phyloP scores from a whole-genome alignment of 108 stramenopile genomes.

The Cyclotella baltica region DNA sequence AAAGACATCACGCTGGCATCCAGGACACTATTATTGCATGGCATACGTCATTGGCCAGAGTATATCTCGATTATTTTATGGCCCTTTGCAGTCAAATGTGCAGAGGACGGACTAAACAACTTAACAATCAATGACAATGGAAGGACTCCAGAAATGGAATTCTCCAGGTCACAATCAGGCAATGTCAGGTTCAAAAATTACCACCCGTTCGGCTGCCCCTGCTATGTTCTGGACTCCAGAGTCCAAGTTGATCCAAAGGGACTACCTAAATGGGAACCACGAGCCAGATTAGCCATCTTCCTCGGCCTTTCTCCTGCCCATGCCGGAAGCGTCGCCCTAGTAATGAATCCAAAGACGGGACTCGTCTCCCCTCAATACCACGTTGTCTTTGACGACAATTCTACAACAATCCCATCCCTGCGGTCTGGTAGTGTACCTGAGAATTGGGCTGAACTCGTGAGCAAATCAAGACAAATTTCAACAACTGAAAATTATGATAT shows the following conservation, averaged over 20 bases:
- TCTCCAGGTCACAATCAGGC: background rate
- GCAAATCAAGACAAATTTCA: slow-evolving; percentile 5
- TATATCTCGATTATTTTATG: slow-evolving; percentile 24
- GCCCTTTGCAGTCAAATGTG: slow-evolving; percentile 31
- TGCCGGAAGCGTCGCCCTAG: slow-evolving; percentile 38
- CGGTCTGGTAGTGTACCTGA: slow-evolving; percentile 15
- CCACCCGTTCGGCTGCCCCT: slow-evolving; percentile 25
- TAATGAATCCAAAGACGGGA: slow-evolving; percentile 43
- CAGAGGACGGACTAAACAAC: slow-evolving; percentile 16
- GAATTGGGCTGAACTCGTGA: slow-evolving; percentile 25
- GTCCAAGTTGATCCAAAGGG: slow-evolving; percentile 10
- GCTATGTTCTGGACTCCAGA: slow-evolving; percentile 18
- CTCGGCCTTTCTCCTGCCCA: slow-evolving; percentile 41
- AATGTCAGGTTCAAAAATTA: slow-evolving; percentile 3
- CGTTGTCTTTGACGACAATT: slow-evolving; percentile 26
- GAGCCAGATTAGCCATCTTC: slow-evolving; percentile 31
- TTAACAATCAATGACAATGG: background rate
- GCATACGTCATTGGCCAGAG: slow-evolving; percentile 18
- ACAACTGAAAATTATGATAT: slow-evolving; percentile 17
- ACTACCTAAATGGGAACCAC: slow-evolving; percentile 38
- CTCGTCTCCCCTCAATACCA: slow-evolving; percentile 50
- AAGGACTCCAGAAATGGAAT: background rate
- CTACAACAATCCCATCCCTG: slow-evolving; percentile 29
- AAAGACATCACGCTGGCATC: slow-evolving; percentile 21
- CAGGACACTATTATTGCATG: slow-evolving; percentile 20